Base-by-base conservation (phyloP, 805 yeast species). In the Myxozyma neotropica region DNA sequence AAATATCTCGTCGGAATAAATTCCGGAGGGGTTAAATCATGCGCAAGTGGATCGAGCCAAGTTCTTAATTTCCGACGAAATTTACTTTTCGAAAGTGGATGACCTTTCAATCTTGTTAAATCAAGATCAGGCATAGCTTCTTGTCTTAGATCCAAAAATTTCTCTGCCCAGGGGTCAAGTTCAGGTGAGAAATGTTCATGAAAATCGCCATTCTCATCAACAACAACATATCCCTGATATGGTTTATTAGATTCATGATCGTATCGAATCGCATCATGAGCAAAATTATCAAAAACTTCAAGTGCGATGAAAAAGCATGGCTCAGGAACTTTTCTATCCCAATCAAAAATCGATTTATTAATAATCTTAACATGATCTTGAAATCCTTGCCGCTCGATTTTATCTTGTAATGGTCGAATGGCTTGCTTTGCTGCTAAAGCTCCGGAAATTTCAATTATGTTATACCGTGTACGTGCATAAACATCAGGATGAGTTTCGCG, bases 201-300 rank as follows among this genome's bases (percentile, higher is more conserved):
- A 70, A 87, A 86, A 67, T 89, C 94, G 26, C 91, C 90, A 63
- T 83, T 74, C 38, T 80, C 83, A 68, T 89, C 92, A 42, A 88
- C 77, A 10, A 86, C 79, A 1, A 89, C 95, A 65, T 87, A 83
- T 0, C 93, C 95, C 71, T 89, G 94, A 64, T 81, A 79, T 0
- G 95, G 93, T 63, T 79, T 77, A 4, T 85, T 82, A 0, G 90
- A 83, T 7, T 74, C 67, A 59, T 84, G 81, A 68, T 89, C 95
- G 70, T 88, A 89, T 36, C 93, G 78, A 3, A 89, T 80, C 27
- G 87, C 81, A 70, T 89, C 96, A 72, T 89, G 96, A 2, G 94
- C 79, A 63, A 90, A 82, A 69, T 89, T 89, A 72, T 89, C 96
- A 71, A 90, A 83, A 6, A 89, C 94, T 69, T 90, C 96, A 57